These are phyloP conservation scores for Echites panduratus DNA, from an alignment of 257 asterid genomes.

Conservation along the genomic window DNA sequence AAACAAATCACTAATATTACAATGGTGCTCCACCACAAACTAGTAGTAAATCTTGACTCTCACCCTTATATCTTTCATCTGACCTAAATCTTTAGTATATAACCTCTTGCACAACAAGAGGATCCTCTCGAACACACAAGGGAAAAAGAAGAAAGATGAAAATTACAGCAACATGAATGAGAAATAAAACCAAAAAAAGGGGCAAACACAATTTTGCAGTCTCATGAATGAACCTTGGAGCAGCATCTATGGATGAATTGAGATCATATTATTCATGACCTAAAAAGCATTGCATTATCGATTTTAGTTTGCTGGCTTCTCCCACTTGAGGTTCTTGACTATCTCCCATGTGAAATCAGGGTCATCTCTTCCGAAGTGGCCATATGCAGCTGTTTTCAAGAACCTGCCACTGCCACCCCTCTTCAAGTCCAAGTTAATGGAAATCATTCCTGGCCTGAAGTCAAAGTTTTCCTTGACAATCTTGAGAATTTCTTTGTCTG, in stretches of 20 bases:
- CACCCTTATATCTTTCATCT: background rate
- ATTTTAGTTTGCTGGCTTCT: slow-evolving; percentile 3
- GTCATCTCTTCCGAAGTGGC: slow-evolving; percentile 11
- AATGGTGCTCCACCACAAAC: background rate
- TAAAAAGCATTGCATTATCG: background rate
- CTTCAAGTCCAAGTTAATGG: slow-evolving; percentile 13
- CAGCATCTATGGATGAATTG: background rate
- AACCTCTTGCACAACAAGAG: background rate
- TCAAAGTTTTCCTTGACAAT: slow-evolving; percentile 9
- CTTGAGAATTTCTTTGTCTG: slow-evolving; percentile 10
- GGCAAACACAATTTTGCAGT: background rate
- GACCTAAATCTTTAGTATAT: background rate
- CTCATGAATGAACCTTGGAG: background rate
- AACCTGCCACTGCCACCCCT: slow-evolving; percentile 13
- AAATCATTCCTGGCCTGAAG: slow-evolving; percentile 13
- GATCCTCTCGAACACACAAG: background rate
- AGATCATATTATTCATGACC: background rate
- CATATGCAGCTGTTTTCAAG: slow-evolving; percentile 11
- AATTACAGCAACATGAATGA: background rate
- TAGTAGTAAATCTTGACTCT: background rate
- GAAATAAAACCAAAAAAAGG: background rate
- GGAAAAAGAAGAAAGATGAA: background rate
- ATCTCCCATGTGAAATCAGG: slow-evolving; percentile 9
- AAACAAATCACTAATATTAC: background rate
- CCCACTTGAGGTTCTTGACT: slow-evolving; percentile 12